Base-by-base conservation (phyloP, 2,329 filamentous ascomycete species). In the Pestalotiopsis sp. region DNA sequence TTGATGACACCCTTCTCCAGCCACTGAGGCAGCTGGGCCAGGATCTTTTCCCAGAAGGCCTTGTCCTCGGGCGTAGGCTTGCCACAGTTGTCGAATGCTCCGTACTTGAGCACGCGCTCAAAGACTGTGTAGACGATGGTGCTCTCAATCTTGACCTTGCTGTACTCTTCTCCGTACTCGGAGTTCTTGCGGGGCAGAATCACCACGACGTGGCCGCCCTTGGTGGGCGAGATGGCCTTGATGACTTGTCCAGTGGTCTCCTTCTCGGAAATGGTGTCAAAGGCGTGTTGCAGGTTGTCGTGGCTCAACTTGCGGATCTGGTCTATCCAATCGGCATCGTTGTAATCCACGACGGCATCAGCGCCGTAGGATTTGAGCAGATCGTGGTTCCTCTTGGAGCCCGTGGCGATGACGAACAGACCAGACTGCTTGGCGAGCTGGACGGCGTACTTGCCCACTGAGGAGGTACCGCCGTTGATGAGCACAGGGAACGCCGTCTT, bases 301-400 rank as follows among this genome's bases (percentile, higher is more conserved):
- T 90, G 90, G 4, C 87, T 90, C 52, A 94, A 75, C 72, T 86
- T 86, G 80, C 90, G 90, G 31, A 94, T 90, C 71, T 89, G 80
- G 4, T 81, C 81, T 17, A 83, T 79, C 78, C 86, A 84, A 36
- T 83, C 79, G 4, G 81, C 76, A 56, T 87, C 80, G 4, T 82
- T 84, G 75, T 78, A 78, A 65, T 78, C 75, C n/a, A 78, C 67
- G 4, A 72, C 71, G 17, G 70, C 74, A 38, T 78, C 75, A 4
- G 73, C 75, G 41, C 76, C 75, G 2, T 75, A 69, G 4, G 70
- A 67, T 45, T 65, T 71, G 5, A 78, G 72, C 11, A 75, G 58
- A 14, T 69, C 74, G 64, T 76, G 75, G 69, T 78, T 76, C 58
- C 69, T 69, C 67, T 67, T 56, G 3, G 74, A 76, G 6, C 69